Evolutionary conservation across 148 eudicot species (phyloP), one percentile per base, ranked within the genome.

Genomic region (Polygonum aviculare): DNA sequence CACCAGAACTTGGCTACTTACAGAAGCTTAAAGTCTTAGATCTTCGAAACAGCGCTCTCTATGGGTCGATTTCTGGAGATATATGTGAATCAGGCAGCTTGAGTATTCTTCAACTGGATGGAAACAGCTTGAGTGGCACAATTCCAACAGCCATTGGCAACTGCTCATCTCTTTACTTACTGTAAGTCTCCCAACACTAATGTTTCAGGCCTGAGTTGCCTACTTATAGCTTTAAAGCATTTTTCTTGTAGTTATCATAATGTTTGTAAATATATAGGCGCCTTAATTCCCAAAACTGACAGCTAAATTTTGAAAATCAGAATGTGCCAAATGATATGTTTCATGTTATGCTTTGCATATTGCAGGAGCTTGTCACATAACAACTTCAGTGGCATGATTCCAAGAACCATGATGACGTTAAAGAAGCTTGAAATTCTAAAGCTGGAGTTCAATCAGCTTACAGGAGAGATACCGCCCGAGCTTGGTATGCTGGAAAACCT

Each of bases 351-450:
- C 0, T 72, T 45, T 22, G 19, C 51, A 45, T 3, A 40, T 3
- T 48, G 26, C 75, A 96, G 99, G 91, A 96, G 97, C 87, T 77
- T 96, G 78, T 93, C 99, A 62, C 88, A 85, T 78, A 96, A 96
- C 65, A 85, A 82, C 51, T 75, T 96, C 75, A 87, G 82, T 63
- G 92, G 97, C 59, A 79, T 82, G 16, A 96, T 96, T 41, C 98
- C 99, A 10, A 79, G 79, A 79, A 84, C 97, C 7, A 82, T 96
- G 48, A 88, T 96, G 31, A 76, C 41, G 81, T 75, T 96, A 72
- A 87, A 81, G 54, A 90, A 81, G 82, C 99, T 96, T 22, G 82
- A 93, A 84, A 88, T 96, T 79, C 82, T 96, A 39, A 86, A 86
- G 78, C 74, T 96, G 40, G 99, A 96, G 81, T 84, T 75, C 48